Percentiles rank a stretch among this genome's conserved stretches.
These are phyloP conservation scores for Acacia melanoxylon DNA, from an alignment of 306 rosid species.

Conservation along the genomic window DNA sequence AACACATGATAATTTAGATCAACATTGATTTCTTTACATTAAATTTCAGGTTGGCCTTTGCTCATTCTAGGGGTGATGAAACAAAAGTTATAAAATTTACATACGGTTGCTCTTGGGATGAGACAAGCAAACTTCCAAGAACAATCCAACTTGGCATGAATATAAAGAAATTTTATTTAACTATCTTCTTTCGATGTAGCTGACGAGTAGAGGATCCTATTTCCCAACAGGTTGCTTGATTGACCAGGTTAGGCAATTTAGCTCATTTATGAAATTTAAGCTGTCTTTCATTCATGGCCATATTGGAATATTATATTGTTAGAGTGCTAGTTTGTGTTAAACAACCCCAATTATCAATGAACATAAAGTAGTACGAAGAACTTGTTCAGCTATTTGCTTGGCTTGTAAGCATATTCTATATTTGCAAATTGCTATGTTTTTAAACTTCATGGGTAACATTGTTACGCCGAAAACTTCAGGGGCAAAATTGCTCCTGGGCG, in stretches of 20 bases:
- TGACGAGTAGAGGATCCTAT: background rate
- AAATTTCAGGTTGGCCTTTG: background rate
- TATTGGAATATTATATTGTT: background rate
- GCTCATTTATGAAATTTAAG: background rate
- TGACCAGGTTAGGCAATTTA: background rate
- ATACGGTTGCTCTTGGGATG: background rate
- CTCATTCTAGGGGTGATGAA: background rate
- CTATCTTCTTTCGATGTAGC: background rate
- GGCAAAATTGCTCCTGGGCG: too few relatives aligned
- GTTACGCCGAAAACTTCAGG: too few relatives aligned
- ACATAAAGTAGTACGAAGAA: background rate
- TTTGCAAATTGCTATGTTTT: too few relatives aligned
- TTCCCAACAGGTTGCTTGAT: background rate
- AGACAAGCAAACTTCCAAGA: background rate
- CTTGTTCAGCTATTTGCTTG: background rate
- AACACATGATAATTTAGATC: background rate
- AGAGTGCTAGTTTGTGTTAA: background rate
- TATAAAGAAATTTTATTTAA: background rate
- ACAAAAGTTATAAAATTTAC: slow-evolving; percentile 1
- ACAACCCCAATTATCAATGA: background rate
- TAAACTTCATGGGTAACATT: too few relatives aligned
- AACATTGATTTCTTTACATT: background rate
- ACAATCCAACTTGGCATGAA: background rate
- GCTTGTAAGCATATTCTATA: background rate
- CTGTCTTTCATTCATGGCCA: background rate